phyloP scores from a whole-genome alignment of 228 moss, liverwort and hornwort species.

The Sphagnum magellanicum region DNA sequence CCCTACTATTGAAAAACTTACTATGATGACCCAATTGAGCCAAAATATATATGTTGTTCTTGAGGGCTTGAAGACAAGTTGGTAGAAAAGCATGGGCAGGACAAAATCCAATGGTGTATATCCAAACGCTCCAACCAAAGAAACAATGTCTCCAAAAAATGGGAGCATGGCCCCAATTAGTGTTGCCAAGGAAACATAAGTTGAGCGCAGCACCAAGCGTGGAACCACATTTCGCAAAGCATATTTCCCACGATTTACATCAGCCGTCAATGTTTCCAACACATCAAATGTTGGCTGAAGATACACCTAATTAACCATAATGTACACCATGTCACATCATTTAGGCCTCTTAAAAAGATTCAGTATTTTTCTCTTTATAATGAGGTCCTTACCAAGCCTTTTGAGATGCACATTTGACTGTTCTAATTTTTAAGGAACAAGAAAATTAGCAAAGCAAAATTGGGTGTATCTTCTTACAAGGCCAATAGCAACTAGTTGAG shows the following conservation, averaged over 20 bases:
- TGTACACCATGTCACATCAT: background rate
- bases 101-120: slow-evolving; percentile 33
- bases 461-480: slow-evolving; percentile 16
- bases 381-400: background rate
- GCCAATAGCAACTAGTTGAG: slow-evolving; percentile 27
- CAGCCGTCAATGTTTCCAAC: slow-evolving; percentile 21
- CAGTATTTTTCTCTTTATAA: background rate
- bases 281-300: slow-evolving; percentile 39
- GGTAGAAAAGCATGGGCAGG: slow-evolving; percentile 20
- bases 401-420: background rate
- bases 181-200: slow-evolving; percentile 16
- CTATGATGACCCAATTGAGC: slow-evolving; percentile 13
- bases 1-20: slow-evolving; percentile 11
- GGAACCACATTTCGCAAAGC: slow-evolving; percentile 12
- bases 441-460: background rate
- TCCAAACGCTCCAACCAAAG: slow-evolving; percentile 34
- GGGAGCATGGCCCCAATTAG: slow-evolving; percentile 15
- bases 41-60: background rate
- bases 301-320: slow-evolving; percentile 26
- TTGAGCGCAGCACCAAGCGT: slow-evolving; percentile 14
- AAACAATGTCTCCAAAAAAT: slow-evolving; percentile 23
- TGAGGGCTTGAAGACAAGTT: slow-evolving; percentile 10
- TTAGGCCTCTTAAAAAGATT: background rate
- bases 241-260: slow-evolving; percentile 15
- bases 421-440: background rate